These are phyloP conservation scores for Gamarada debralockiae DNA, from an alignment of 495 filamentous ascomycete genomes.

Conservation along the genomic window DNA sequence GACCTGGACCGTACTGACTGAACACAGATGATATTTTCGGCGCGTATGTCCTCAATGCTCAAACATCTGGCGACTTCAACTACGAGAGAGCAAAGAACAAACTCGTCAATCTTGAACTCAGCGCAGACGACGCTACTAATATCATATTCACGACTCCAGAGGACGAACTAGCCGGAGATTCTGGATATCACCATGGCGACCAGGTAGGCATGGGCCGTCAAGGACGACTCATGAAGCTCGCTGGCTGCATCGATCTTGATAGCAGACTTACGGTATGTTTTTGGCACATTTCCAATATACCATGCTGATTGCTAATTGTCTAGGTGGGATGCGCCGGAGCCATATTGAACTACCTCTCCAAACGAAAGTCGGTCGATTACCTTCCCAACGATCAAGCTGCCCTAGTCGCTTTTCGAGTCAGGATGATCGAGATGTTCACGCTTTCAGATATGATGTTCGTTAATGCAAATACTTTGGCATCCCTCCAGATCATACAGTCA, in stretches of 20 bases:
- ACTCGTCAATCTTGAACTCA: conserved; percentile 54
- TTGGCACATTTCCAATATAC: neutral
- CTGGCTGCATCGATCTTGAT: conserved; percentile 72
- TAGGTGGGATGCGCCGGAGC: conserved; percentile 75
- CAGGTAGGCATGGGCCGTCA: conserved; percentile 37
- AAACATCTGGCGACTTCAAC: conserved; percentile 74
- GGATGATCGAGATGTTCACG: conserved; percentile 71
- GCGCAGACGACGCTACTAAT: conserved; percentile 39
- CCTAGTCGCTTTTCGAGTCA: conserved; percentile 52
- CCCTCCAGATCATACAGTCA: conserved; percentile 81
- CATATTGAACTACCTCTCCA: conserved; percentile 72
- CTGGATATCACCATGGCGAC: neutral
- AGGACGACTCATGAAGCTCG: conserved; percentile 66
- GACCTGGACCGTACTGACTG: neutral
- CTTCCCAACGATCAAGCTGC: conserved; percentile 50
- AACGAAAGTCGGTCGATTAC: conserved; percentile 59
- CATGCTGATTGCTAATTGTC: neutral
- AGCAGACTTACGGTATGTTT: conserved; percentile 57
- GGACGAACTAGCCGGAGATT: conserved; percentile 26
- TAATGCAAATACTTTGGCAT: conserved; percentile 71
- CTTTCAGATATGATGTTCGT: conserved; percentile 80
- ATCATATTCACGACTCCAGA: conserved; percentile 59
- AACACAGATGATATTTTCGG: conserved; percentile 31
- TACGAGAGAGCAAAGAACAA: conserved; percentile 67
- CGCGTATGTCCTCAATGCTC: conserved; percentile 68